Evolutionary conservation across 2,329 filamentous ascomycete genomes (phyloP).

Genomic region (Botryotinia narcissicola): DNA sequence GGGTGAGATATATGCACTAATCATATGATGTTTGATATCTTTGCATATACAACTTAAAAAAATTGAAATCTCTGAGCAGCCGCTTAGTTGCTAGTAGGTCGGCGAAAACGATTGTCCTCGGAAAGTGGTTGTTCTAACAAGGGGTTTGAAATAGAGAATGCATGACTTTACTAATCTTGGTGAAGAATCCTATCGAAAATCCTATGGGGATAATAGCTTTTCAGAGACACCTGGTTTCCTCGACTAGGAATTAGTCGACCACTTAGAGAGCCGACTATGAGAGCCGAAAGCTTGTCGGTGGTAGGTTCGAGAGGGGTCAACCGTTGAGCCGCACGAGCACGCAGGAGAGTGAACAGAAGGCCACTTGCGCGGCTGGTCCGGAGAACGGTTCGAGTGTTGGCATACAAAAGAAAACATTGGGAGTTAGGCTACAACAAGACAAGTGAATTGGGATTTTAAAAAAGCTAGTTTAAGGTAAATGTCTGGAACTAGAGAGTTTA

Average conservation of each 20-base stretch:
- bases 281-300: neutral
- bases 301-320: neutral
- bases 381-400: too few relatives aligned
- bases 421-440: neutral
- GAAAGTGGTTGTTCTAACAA: too few relatives aligned
- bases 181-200: too few relatives aligned
- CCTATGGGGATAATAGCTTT: too few relatives aligned
- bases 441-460: neutral
- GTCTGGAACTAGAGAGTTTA: neutral
- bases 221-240: too few relatives aligned
- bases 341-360: neutral
- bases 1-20: neutral
- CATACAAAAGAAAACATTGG: neutral
- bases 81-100: too few relatives aligned
- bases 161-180: accelerated
- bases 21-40: neutral
- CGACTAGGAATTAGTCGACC: too few relatives aligned
- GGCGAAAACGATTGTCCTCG: too few relatives aligned
- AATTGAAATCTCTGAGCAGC: too few relatives aligned
- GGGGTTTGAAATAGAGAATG: too few relatives aligned
- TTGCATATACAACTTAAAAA: neutral
- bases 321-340: neutral
- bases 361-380: neutral
- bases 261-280: neutral
- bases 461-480: neutral